Percentiles rank a stretch among this genome's conserved stretches.
Conservation (phyloP, 2,329 filamentous ascomycete genomes). For the Epichloe elymi region DNA sequence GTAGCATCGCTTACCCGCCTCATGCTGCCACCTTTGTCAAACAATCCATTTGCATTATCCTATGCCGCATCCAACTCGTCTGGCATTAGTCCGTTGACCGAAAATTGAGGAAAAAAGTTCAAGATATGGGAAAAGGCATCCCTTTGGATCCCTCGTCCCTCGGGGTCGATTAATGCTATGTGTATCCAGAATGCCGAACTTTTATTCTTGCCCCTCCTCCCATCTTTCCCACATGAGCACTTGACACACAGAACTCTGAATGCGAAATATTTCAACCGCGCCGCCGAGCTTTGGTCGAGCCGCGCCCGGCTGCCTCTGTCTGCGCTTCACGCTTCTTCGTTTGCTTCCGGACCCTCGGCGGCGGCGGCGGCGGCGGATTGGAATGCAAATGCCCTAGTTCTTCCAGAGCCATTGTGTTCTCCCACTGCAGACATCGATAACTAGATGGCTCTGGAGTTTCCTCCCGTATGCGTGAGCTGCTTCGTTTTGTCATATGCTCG, state of each 20-base stretch:
- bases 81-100: background rate
- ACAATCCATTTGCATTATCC: background rate
- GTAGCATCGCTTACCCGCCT: background rate
- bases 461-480: slow-evolving; percentile 32
- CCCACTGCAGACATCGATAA: slow-evolving; percentile 40
- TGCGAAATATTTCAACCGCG: slow-evolving; percentile 8
- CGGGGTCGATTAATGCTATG: too few species aligned
- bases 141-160: too few species aligned
- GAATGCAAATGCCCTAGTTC: slow-evolving; percentile 45
- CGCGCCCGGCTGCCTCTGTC: slow-evolving; percentile 15
- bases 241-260: background rate
- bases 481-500: slow-evolving; percentile 24
- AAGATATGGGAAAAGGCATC: too few species aligned
- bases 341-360: slow-evolving; percentile 36
- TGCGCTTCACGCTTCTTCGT: slow-evolving; percentile 36
- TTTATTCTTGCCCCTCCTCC: background rate
- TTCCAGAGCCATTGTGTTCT: slow-evolving; percentile 43
- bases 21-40: background rate
- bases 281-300: slow-evolving; percentile 18
- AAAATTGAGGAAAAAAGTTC: background rate
- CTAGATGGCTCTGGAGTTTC: slow-evolving; percentile 31
- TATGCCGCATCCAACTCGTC: background rate
- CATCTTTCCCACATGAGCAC: background rate
- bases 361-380: slow-evolving; percentile 35
- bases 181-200: background rate